phyloP scores from a whole-genome alignment of 495 filamentous ascomycete genomes.

The Letharia lupina region DNA sequence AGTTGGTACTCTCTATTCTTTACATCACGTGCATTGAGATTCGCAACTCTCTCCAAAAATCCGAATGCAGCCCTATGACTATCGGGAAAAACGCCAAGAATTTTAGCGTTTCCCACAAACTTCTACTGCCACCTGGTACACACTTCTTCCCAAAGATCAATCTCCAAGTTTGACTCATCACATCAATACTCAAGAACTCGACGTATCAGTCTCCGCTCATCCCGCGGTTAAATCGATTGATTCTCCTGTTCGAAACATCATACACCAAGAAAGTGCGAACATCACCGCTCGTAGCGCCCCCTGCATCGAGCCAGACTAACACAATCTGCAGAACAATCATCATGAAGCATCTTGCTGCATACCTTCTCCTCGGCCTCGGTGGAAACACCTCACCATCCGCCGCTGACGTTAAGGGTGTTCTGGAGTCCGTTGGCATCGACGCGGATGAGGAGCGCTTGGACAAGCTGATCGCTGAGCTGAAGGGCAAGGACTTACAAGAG shows the following conservation, averaged over 20 bases:
- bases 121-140: neutral
- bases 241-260: conserved; percentile 60
- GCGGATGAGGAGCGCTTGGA: conserved; percentile 80
- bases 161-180: conserved; percentile 30
- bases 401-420: conserved; percentile 80
- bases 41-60: too few species aligned
- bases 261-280: conserved; percentile 9
- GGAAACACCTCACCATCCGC: conserved; percentile 88
- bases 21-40: too few species aligned
- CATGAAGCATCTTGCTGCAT: conserved; percentile 99
- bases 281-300: neutral
- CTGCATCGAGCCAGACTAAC: conserved; percentile 7
- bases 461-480: conserved; percentile 79
- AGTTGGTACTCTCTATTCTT: too few species aligned
- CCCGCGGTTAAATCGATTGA: conserved; percentile 91
- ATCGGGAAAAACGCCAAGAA: neutral
- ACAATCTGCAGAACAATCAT: conserved; percentile 40
- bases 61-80: conserved; percentile 27
- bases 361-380: conserved; percentile 89
- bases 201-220: conserved; percentile 82
- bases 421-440: conserved; percentile 92
- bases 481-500: conserved; percentile 96
- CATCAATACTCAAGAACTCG: conserved; percentile 46
- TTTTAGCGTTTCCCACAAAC: conserved; percentile 32
- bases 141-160: conserved; percentile 22